These are phyloP conservation scores for Herpetomonas samuelpessoai DNA, from an alignment of 208 protist genomes.

Conservation along the genomic window DNA sequence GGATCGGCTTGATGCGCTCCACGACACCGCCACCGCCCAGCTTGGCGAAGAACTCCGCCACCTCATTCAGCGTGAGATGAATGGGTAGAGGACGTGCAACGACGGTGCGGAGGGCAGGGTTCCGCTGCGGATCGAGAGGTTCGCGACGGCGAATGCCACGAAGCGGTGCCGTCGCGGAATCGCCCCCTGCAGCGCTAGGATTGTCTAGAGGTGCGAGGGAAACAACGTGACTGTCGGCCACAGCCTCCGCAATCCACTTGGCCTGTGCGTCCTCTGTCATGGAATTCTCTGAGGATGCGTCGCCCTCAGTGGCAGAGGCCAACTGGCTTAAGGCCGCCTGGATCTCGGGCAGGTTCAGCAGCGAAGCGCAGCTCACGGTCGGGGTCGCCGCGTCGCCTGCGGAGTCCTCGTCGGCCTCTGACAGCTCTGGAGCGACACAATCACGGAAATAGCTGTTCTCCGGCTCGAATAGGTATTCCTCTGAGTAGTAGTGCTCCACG, in stretches of 20 bases:
- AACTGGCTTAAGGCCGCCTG: constrained; percentile 15
- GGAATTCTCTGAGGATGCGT: background rate
- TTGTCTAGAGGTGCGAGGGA: background rate
- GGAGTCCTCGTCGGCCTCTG: background rate
- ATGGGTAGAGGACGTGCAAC: constrained; percentile 24
- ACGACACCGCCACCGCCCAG: background rate
- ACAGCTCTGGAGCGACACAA: constrained; percentile 22
- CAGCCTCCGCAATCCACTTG: background rate
- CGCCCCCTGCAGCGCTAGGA: constrained; percentile 14
- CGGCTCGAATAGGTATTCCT: constrained; percentile 28
- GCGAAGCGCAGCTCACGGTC: constrained; percentile 15
- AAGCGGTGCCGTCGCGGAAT: constrained; percentile 11
- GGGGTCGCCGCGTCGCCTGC: constrained; percentile 11
- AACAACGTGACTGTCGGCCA: background rate
- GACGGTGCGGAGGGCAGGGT: constrained; percentile 32
- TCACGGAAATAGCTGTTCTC: constrained; percentile 29
- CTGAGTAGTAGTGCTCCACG: constrained; percentile 23
- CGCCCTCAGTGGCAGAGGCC: constrained; percentile 13
- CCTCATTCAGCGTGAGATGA: constrained; percentile 18
- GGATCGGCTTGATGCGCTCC: background rate
- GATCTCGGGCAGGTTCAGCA: constrained; percentile 24
- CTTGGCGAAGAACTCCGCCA: constrained; percentile 17
- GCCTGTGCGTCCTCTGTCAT: background rate
- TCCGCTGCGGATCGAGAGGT: constrained; percentile 14
- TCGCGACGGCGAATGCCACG: constrained; percentile 21